Percentiles rank a stretch among this genome's conserved stretches.
phyloP scores from a whole-genome alignment of 108 stramenopile genomes.

The Nannochloropsis gaditana region DNA sequence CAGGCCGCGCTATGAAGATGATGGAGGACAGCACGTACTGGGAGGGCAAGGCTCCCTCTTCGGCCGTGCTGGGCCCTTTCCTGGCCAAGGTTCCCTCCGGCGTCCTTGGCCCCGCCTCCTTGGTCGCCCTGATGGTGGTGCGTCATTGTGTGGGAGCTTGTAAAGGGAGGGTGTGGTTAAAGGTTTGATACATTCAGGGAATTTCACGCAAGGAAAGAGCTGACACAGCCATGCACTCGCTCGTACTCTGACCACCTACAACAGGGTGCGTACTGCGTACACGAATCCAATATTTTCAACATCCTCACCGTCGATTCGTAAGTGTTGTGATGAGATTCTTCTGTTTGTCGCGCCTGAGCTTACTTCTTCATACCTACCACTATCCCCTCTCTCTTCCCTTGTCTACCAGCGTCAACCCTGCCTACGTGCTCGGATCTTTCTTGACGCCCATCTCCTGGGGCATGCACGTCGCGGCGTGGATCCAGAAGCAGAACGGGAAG shows the following conservation, averaged over 20 bases:
- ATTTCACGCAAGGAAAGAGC: not conserved
- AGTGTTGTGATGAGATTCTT: not conserved
- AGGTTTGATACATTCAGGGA: not conserved
- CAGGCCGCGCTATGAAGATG: conserved; percentile 23
- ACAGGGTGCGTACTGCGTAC: conserved; percentile 53
- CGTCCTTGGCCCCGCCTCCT: conserved; percentile 47
- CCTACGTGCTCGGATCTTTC: conserved; percentile 46
- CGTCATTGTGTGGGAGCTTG: not conserved
- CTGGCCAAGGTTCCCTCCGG: conserved; percentile 42
- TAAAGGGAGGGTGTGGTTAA: not conserved
- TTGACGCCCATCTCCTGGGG: conserved; percentile 55
- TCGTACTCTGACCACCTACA: not conserved
- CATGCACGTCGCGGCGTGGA: conserved; percentile 56
- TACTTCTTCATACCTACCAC: not conserved
- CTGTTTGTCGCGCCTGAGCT: not conserved
- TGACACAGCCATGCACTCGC: not conserved
- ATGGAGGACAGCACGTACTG: conserved; percentile 48
- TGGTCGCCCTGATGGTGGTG: conserved; percentile 39
- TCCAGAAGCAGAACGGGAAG: conserved; percentile 54
- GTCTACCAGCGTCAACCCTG: conserved; percentile 33
- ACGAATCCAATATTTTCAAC: conserved; percentile 53
- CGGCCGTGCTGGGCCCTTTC: conserved; percentile 49
- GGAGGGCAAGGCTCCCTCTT: conserved; percentile 55
- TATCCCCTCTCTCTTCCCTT: not conserved
- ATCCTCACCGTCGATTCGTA: conserved; percentile 40